Base-by-base conservation (phyloP, 352 stramenopile species). In the Pythium volutum region DNA sequence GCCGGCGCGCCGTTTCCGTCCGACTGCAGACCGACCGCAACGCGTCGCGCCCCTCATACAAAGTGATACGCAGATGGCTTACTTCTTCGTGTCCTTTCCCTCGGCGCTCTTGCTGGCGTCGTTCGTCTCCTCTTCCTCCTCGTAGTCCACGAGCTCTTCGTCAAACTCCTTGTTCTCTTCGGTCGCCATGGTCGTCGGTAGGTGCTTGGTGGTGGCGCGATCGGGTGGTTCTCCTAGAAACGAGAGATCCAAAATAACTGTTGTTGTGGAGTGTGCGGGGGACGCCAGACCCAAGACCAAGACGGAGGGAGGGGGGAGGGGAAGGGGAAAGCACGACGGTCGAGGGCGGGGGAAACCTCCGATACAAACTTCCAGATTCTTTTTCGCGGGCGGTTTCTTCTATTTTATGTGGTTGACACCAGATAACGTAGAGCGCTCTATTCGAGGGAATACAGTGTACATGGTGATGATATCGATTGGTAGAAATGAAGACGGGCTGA, bases 101-200 rank as follows among this genome's bases (percentile, higher is more conserved):
- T 93, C 84, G 57, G 77, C 81, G 61, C 58, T 73, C 77, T 93
- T 93, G 70, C 75, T 77, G 56, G 62, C 76, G 60, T 86, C 79
- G 57, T 74, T 61, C 25, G 71, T 92, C 74, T 93, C 86, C 66
- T 93, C 86, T 62, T 95, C 86, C 62, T 92, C 84, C 70, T 93
- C 86, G 74, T 95, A 95, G 77, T 95, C 86, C 65, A 95, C 82
- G 48, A 95, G 67, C 67, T 95, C 86, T 67, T 95, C 86, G 68
- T 92, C 86, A 62, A 91, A 90, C 70, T 93, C 83, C 71, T 95
- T 93, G 78, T 91, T 95, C 62, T 93, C 85, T 69, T 94, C 85
- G 45, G 69, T 75, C 16, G 84, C 77, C 81, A 91, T 92, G 18
- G 25, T 59, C 10, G 25, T 61, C 29, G 46, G 22, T 26, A 39